Percentiles rank a stretch among this genome's conserved stretches.
Evolutionary conservation across 75 land plant species (phyloP).

Genomic region (Pinus tabuliformis): DNA sequence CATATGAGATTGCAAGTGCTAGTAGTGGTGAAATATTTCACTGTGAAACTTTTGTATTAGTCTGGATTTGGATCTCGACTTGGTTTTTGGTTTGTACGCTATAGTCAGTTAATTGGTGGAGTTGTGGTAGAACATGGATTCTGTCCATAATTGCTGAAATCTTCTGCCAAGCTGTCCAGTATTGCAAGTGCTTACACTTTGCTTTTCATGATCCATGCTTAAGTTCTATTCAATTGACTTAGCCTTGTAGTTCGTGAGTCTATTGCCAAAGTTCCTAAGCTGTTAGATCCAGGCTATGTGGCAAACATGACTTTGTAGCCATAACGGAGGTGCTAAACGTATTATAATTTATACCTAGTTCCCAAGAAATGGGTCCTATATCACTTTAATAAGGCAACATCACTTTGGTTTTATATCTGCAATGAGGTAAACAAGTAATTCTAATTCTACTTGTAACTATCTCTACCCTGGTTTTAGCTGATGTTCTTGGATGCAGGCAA

Average conservation of each 20-base stretch:
- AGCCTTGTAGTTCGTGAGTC: neutral
- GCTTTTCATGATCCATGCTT: neutral
- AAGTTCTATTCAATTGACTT: neutral
- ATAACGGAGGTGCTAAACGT: neutral
- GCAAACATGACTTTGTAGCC: neutral
- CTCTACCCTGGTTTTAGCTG: neutral
- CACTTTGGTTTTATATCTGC: neutral
- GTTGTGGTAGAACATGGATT: neutral
- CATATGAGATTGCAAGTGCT: neutral
- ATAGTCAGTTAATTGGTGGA: neutral
- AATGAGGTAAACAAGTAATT: neutral
- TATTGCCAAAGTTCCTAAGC: neutral
- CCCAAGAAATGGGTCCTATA: neutral
- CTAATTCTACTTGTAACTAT: neutral
- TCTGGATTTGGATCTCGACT: neutral
- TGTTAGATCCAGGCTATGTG: neutral
- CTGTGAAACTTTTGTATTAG: neutral
- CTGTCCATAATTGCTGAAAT: neutral
- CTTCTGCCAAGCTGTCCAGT: neutral
- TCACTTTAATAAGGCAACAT: neutral
- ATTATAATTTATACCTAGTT: too few species aligned
- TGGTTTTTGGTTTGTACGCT: neutral
- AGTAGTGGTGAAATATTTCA: neutral
- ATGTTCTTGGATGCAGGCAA: slow-evolving; percentile 49
- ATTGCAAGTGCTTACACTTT: neutral